A percentile compares a stretch with the other conserved stretches of the same genome.
These are phyloP conservation scores for Neocucurbitaria cava DNA, from an alignment of 2,329 filamentous ascomycete species.

Conservation along the genomic window DNA sequence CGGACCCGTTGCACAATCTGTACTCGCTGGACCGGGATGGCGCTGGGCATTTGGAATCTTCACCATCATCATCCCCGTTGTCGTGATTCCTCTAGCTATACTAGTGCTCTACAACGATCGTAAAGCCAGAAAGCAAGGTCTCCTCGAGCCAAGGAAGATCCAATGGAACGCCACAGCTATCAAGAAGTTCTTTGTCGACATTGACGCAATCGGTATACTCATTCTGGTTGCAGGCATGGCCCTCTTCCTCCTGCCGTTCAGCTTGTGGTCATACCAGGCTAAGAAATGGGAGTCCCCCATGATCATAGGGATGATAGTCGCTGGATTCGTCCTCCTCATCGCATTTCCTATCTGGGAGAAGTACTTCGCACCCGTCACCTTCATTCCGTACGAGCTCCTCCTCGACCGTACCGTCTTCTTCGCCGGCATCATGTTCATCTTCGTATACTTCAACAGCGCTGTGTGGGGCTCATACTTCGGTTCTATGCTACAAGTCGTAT, in stretches of 20 bases:
- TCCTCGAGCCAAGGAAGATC: constrained; percentile 56
- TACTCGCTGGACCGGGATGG: constrained; percentile 64
- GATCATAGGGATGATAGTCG: constrained; percentile 49
- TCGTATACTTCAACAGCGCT: constrained; percentile 26
- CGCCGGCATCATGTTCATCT: constrained; percentile 56
- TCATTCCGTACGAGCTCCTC: constrained; percentile 54
- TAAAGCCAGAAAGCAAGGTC: constrained; percentile 63
- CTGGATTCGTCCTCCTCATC: constrained; percentile 42
- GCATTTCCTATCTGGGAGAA: constrained; percentile 47
- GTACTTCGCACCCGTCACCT: constrained; percentile 45
- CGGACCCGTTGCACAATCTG: constrained; percentile 62
- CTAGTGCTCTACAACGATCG: constrained; percentile 64
- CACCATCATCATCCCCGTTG: constrained; percentile 66
- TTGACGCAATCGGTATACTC: constrained; percentile 68
- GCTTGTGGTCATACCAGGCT: constrained; percentile 51
- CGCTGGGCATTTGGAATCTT: constrained; percentile 73
- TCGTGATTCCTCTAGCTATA: constrained; percentile 65
- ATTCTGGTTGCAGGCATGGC: constrained; percentile 66
- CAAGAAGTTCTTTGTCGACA: constrained; percentile 62
- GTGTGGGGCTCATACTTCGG: constrained; percentile 48
- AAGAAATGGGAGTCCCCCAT: constrained; percentile 38
- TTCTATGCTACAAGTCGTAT: constrained; percentile 48
- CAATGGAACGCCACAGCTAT: constrained; percentile 50
- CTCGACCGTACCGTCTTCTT: constrained; percentile 57
- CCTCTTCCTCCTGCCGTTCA: constrained; percentile 73